phyloP scores from a whole-genome alignment of 1,284 basidiomycete species.

The Pseudozyma thailandica region DNA sequence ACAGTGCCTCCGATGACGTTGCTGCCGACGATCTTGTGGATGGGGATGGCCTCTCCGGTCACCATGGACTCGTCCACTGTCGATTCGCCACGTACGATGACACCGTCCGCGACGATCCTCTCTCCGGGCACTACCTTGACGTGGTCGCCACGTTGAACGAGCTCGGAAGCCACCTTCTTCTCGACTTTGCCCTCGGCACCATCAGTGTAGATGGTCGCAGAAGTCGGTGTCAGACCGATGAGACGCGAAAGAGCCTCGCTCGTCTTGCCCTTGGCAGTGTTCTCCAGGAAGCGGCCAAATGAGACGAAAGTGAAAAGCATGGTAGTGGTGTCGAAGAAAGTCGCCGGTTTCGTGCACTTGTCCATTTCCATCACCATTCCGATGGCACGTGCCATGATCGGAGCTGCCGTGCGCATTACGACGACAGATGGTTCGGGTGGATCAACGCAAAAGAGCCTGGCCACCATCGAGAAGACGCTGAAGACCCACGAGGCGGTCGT shows the following conservation, averaged over 20 bases:
- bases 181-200: conserved; percentile 75
- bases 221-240: conserved; percentile 91
- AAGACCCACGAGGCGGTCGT: conserved; percentile 94
- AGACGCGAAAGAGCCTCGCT: conserved; percentile 94
- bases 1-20: conserved; percentile 94
- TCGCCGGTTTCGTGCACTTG: conserved; percentile 78
- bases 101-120: conserved; percentile 94
- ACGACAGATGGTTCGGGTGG: conserved; percentile 2
- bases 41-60: conserved; percentile 93
- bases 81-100: conserved; percentile 84
- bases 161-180: conserved; percentile 90
- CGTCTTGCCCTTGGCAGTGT: conserved; percentile 95
- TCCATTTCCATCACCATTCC: conserved; percentile 63
- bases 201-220: conserved; percentile 89
- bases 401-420: conserved; percentile 1
- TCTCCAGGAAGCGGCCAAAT: conserved; percentile 93
- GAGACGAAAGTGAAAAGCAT: conserved; percentile 99
- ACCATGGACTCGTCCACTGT: conserved; percentile 95
- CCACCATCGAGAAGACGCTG: conserved; percentile 77
- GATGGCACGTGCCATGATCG: conserved; percentile 15
- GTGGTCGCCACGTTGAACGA: conserved; percentile 91
- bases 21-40: conserved; percentile 83
- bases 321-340: conserved; percentile 98
- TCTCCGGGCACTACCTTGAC: conserved; percentile 96
- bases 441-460: conserved; percentile 52